phyloP scores from a whole-genome alignment of 2,329 filamentous ascomycete genomes.

The Hymenoscyphus infarciens region DNA sequence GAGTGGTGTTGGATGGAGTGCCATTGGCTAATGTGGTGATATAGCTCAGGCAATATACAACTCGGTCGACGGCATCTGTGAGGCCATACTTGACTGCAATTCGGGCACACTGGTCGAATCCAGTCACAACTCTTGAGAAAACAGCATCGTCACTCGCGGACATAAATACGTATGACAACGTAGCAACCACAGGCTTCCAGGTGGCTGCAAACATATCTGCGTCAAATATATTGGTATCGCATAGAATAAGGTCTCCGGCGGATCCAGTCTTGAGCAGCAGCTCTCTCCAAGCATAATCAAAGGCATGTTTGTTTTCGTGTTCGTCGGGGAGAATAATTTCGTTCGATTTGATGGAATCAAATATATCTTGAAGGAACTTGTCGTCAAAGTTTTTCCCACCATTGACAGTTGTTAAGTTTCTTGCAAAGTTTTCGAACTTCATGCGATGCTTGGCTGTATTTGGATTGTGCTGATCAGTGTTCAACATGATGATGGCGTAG shows the following conservation, averaged over 20 bases:
- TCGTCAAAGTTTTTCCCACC: slow-evolving; percentile 77
- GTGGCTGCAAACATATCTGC: slow-evolving; percentile 96
- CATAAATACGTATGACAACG: slow-evolving; percentile 97
- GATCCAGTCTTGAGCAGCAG: slow-evolving; percentile 79
- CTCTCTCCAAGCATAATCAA: slow-evolving; percentile 97
- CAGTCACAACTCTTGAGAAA: slow-evolving; percentile 87
- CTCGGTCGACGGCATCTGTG: slow-evolving; percentile 85
- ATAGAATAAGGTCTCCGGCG: slow-evolving; percentile 69
- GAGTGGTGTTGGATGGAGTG: slow-evolving; percentile 70
- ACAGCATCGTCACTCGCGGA: slow-evolving; percentile 96
- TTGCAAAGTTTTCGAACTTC: slow-evolving; percentile 76
- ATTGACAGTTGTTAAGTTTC: slow-evolving; percentile 89
- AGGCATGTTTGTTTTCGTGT: slow-evolving; percentile 93
- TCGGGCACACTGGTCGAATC: slow-evolving; percentile 92
- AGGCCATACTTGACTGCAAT: slow-evolving; percentile 84
- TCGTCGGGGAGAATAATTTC: slow-evolving; percentile 98
- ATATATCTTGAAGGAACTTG: slow-evolving; percentile 82
- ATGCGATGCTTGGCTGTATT: slow-evolving; percentile 85
- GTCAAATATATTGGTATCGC: slow-evolving; percentile 91
- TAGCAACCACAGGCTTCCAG: slow-evolving; percentile 93
- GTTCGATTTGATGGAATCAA: slow-evolving; percentile 83
- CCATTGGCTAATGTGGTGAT: slow-evolving; percentile 86
- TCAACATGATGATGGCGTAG: slow-evolving; percentile 96
- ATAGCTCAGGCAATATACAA: slow-evolving; percentile 82
- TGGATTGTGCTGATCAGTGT: slow-evolving; percentile 94